Base-by-base conservation (phyloP, 2,329 filamentous ascomycete genomes). In the Thelonectria olida region DNA sequence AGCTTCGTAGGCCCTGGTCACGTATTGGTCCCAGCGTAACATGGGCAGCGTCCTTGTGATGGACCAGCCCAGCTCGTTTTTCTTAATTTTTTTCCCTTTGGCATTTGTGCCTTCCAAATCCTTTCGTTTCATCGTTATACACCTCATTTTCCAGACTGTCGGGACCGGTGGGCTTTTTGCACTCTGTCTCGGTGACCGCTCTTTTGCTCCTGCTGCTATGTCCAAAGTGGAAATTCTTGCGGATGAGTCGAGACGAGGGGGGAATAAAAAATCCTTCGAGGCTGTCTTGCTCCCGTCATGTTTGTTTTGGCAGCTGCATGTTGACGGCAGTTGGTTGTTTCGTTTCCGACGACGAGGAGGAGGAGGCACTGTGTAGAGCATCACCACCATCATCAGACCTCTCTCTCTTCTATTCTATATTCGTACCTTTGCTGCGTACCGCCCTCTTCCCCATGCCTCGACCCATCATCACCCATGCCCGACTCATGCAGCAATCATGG, bases 131-230 rank as follows among this genome's bases (percentile, higher is more conserved):
- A 67, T 51, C 57, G 51, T 55, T 63, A 64, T 67, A 49, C 66
- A 61, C 60, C 59, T 57, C 60, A 67, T 69, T 61, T 65, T 65
- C 64, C 66, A 52, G 64, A 60, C 55, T 67, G 53, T 64, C 64
- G 66, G 64, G 62, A 62, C 49, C 13, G 23, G 25, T 52, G 31
- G 51, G 31, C 19, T 44, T 15, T 31, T 31, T 31, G 10, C 10
- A 10, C 13, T 31, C 10, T 23, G 8, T 15, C 56, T 62, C 47
- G 34, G 50, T 44, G 55, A 42, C 54, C 28, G 41, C 58, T 48
- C 19, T 47, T 57, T 54, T 64, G 59, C 31, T n/a, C n/a, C 22
- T 12, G 39, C n/a, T 9, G 10, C 39, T 39, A 39, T n/a, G 36
- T 62, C 66, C 47, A 62, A 61, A 66, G 36, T 41, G 59, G 67